These are phyloP conservation scores for Elaeagnus macrophylla DNA, from an alignment of 306 rosid species.

Conservation along the genomic window DNA sequence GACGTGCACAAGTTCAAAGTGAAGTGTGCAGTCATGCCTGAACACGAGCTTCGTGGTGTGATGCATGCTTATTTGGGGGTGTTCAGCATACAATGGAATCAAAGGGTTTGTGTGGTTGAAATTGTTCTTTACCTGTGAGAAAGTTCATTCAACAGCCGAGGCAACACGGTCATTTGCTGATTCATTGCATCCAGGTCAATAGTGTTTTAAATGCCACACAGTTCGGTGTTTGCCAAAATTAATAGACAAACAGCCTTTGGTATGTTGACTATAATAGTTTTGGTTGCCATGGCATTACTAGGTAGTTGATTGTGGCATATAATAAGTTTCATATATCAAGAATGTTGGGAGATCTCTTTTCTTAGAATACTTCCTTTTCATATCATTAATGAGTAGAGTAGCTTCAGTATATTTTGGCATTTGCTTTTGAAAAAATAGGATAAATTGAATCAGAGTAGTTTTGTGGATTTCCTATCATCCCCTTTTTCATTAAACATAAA, in stretches of 20 bases:
- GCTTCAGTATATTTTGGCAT: too few species aligned
- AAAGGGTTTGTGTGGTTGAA: slow-evolving; percentile 45
- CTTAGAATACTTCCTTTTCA: too few species aligned
- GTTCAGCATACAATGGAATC: slow-evolving; percentile 47
- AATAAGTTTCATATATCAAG: too few species aligned
- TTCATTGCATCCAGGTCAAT: slow-evolving; percentile 35
- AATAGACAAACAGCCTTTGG: slow-evolving; percentile 37
- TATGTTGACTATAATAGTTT: slow-evolving; percentile 28
- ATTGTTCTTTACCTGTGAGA: slow-evolving; percentile 14
- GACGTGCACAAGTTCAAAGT: slow-evolving; percentile 71
- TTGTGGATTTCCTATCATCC: too few species aligned
- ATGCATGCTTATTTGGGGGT: slow-evolving; percentile 37
- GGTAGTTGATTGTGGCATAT: too few species aligned
- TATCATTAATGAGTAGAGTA: too few species aligned
- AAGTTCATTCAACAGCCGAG: slow-evolving; percentile 28
- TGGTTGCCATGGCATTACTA: too few species aligned
- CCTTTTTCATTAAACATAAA: too few species aligned
- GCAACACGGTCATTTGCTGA: slow-evolving; percentile 40
- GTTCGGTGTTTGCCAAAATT: slow-evolving; percentile 42
- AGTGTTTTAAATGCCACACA: slow-evolving; percentile 29
- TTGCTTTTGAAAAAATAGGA: too few species aligned
- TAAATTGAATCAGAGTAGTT: too few species aligned
- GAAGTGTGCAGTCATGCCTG: slow-evolving; percentile 95
- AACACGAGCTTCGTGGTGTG: slow-evolving; percentile 42
- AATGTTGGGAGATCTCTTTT: too few species aligned